Evolutionary conservation across 1,139 yeast species (phyloP), one percentile per base, ranked within the genome.

Genomic region (Nakaseomyces kungkrabaensis): DNA sequence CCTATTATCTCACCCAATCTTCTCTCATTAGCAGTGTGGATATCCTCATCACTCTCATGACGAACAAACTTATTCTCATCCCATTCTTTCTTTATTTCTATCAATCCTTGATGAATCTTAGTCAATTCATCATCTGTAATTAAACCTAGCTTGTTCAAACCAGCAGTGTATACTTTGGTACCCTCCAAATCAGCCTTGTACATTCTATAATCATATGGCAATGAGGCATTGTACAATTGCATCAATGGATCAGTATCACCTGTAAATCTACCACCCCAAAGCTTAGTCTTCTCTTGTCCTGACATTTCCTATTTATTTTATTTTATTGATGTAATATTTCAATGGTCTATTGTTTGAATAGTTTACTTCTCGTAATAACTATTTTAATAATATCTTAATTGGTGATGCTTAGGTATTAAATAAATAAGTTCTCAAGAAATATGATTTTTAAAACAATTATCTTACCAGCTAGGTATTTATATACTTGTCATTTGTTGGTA

Each of bases 221-320:
- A 74, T 1, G 97, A 90, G 1, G 97, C 96, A 71, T 92, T 94
- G 75, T 92, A 92, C 51, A 89, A 75, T 66, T 92, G 95, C 99
- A 92, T 92, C 64, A 92, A 74, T 6, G 99, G 98, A 62, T 92
- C 99, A 26, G 96, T 82, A 56, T 92, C 92, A 47, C 94, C 97
- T 51, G 98, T 92, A 72, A 92, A 92, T 68, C 99, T 81, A 64
- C 99, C 99, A 59, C 99, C 99, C 99, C 99, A 92, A 58, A 94
- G 76, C 68, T 84, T 89, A 50, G 36, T 31, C 51, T 50, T 3
- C 57, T 49, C 8, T 38, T 37, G 3, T 59, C 53, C 5, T 38
- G 42, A 1, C 56, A 54, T 9, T 9, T 33, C 10, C n/a, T 9
- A 9, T 27, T 27, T 27, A 5, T 29, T 29, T 7, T 29, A 29